Evolutionary conservation across 257 asterid genomes (phyloP).

Genomic region (Ehretia macrophylla): DNA sequence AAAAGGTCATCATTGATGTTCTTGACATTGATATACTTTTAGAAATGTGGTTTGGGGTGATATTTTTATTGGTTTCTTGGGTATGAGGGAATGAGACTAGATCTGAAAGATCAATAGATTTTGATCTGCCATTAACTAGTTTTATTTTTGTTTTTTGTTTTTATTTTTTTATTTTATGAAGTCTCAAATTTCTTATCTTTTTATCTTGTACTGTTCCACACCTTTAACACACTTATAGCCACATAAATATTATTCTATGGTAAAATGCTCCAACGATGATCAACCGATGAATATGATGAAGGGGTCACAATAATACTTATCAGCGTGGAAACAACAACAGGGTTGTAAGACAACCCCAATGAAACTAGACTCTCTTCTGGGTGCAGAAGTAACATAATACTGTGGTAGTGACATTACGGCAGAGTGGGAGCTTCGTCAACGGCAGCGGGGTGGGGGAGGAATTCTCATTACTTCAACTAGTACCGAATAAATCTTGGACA

Average conservation of each 20-base stretch:
- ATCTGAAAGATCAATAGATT: constrained; percentile 23
- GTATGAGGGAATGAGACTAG: constrained; percentile 7
- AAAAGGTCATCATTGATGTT: background rate
- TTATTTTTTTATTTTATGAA: no score
- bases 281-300: constrained; percentile 55
- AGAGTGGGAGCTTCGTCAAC: no score
- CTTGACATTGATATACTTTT: background rate
- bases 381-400: constrained; percentile 70
- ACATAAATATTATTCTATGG: background rate
- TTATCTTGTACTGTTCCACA: no score
- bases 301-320: constrained; percentile 82
- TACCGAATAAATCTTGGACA: no score
- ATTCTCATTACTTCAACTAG: no score
- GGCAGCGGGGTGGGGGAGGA: no score
- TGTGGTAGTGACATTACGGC: constrained; percentile 90
- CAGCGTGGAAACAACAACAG: constrained; percentile 72
- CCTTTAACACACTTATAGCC: no score
- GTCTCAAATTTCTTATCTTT: no score
- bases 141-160: constrained; percentile 33
- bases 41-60: constrained; percentile 8
- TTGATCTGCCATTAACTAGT: constrained; percentile 11
- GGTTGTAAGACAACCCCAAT: constrained; percentile 82
- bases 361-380: constrained; percentile 56
- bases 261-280: background rate
- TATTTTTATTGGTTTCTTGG: constrained; percentile 7